A percentile compares a stretch with the other conserved stretches of the same genome.
phyloP scores from a whole-genome alignment of 305 asterid species.

The Fraxinus sp. region DNA sequence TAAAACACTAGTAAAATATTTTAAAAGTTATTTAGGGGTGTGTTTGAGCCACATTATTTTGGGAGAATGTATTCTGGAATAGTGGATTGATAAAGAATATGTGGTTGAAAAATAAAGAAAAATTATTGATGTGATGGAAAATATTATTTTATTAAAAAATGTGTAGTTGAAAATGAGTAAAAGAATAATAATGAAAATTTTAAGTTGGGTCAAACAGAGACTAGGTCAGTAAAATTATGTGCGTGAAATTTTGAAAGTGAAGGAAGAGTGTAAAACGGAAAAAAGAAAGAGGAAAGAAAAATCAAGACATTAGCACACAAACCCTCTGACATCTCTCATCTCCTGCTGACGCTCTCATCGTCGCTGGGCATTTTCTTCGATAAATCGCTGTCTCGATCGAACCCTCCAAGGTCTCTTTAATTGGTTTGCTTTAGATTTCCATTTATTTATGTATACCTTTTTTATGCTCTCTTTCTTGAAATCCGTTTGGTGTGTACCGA shows the following conservation, averaged over 20 bases:
- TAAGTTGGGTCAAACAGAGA: too few species aligned
- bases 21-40: too few species aligned
- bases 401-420: conserved; percentile 25
- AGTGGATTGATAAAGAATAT: too few species aligned
- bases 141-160: too few species aligned
- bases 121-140: too few species aligned
- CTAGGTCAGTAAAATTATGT: neutral
- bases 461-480: neutral
- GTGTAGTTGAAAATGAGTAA: too few species aligned
- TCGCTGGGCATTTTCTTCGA: neutral
- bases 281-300: neutral
- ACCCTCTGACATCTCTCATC: neutral
- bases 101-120: too few species aligned
- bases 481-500: neutral
- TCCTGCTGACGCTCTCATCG: conserved; percentile 32
- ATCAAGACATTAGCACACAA: neutral
- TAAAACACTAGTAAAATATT: neutral
- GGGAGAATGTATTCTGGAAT: too few species aligned
- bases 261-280: neutral
- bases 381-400: conserved; percentile 31
- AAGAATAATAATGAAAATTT: too few species aligned
- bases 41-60: too few species aligned
- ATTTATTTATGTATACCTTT: neutral
- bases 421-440: conserved; percentile 19
- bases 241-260: neutral